A percentile compares a stretch with the other conserved stretches of the same genome.
These are phyloP conservation scores for Amanita molliuscula DNA, from an alignment of 768 basidiomycete genomes.

Conservation along the genomic window DNA sequence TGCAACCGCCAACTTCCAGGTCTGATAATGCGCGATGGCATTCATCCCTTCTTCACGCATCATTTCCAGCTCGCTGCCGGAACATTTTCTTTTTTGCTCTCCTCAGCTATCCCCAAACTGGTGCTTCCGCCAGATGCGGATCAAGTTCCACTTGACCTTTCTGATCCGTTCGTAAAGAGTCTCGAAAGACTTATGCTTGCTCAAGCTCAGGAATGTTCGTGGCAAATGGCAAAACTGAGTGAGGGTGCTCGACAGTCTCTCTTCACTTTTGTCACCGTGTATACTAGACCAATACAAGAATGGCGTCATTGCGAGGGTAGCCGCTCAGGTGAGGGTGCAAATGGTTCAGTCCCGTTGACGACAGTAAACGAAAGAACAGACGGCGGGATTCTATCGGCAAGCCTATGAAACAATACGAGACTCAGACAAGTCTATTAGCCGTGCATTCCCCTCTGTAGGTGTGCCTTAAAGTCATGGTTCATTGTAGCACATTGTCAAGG, in stretches of 20 bases:
- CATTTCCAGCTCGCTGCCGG: slow-evolving; percentile 55
- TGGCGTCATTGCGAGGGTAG: slow-evolving; percentile 72
- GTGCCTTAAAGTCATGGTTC: neutral
- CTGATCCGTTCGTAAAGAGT: slow-evolving; percentile 44
- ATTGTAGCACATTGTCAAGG: slow-evolving; percentile 1
- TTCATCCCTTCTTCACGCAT: slow-evolving; percentile 2
- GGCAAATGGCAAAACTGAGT: slow-evolving; percentile 89
- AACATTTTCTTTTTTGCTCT: slow-evolving; percentile 48
- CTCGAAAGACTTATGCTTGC: slow-evolving; percentile 78
- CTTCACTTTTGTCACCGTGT: slow-evolving; percentile 7
- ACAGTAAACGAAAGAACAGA: slow-evolving; percentile 21
- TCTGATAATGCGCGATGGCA: slow-evolving; percentile 15
- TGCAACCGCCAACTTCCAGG: slow-evolving; percentile 64
- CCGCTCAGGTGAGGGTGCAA: slow-evolving; percentile 42
- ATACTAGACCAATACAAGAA: slow-evolving; percentile 62
- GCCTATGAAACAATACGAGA: slow-evolving; percentile 34
- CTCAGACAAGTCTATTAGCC: slow-evolving; percentile 31
- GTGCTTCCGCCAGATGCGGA: slow-evolving; percentile 36
- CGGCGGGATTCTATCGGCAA: slow-evolving; percentile 54
- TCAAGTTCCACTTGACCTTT: slow-evolving; percentile 57
- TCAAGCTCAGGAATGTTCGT: slow-evolving; percentile 94
- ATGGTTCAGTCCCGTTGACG: neutral
- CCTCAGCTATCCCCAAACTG: slow-evolving; percentile 44
- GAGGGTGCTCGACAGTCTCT: slow-evolving; percentile 10
- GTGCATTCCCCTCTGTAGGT: slow-evolving; percentile 46